Conservation (phyloP, 345 rosid genomes). For the Sisymbrium altissimum region DNA sequence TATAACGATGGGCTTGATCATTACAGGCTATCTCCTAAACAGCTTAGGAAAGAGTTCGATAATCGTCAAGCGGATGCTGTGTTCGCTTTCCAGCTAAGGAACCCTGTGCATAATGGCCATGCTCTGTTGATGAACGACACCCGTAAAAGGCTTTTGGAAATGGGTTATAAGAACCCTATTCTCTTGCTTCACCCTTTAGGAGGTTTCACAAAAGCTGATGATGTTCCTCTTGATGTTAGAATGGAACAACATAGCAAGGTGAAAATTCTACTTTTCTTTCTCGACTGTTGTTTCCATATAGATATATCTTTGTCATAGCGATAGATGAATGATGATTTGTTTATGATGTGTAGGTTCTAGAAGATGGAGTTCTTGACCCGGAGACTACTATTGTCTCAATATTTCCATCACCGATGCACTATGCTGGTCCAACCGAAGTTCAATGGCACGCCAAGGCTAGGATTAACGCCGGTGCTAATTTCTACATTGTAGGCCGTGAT, state of each 20-base stretch:
- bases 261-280: neutral
- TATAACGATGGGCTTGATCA: conserved; percentile 97
- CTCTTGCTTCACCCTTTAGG: conserved; percentile 93
- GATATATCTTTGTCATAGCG: neutral
- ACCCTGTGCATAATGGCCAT: conserved; percentile 97
- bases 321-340: neutral
- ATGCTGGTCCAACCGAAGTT: conserved; percentile 99
- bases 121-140: conserved; percentile 95
- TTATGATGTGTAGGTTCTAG: conserved; percentile 55
- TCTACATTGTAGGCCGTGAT: conserved; percentile 97
- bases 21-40: conserved; percentile 83
- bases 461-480: conserved; percentile 94
- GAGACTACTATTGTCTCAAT: conserved; percentile 88
- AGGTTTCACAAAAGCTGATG: conserved; percentile 92
- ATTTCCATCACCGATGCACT: conserved; percentile 97
- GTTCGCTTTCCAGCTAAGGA: conserved; percentile 91
- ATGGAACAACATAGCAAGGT: conserved; percentile 98
- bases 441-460: conserved; percentile 99
- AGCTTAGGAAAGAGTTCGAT: conserved; percentile 79
- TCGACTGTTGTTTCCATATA: no score
- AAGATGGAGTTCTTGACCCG: conserved; percentile 91
- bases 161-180: conserved; percentile 92
- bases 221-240: conserved; percentile 90
- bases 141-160: conserved; percentile 65
- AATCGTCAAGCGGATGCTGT: conserved; percentile 91